Conservation (phyloP, 2,329 filamentous ascomycete species). For the Simplicillium aogashimaense region DNA sequence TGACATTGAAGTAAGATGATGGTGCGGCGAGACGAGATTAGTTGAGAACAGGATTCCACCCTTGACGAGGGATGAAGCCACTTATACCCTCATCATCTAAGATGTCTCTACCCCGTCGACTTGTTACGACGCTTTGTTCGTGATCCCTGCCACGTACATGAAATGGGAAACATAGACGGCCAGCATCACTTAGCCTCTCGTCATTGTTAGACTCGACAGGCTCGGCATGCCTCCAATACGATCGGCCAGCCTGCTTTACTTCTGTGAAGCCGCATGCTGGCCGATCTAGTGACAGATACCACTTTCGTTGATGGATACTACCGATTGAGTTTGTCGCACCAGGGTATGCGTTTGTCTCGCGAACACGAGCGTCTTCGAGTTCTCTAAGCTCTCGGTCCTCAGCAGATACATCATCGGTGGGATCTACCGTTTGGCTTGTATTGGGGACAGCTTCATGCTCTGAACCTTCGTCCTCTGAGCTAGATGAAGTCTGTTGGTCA, state of each 20-base stretch:
- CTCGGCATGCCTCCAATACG: constrained; percentile 5
- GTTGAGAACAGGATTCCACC: constrained; percentile 43
- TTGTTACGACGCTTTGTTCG: constrained; percentile 60
- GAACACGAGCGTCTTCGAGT: constrained; percentile 42
- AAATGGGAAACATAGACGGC: constrained; percentile 42
- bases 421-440: neutral
- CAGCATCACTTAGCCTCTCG: too few species aligned
- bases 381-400: constrained; percentile 32
- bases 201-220: too few species aligned
- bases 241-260: constrained; percentile 13
- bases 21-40: constrained; percentile 9
- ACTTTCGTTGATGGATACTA: constrained; percentile 56
- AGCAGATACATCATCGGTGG: constrained; percentile 15
- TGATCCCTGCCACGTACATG: constrained; percentile 48
- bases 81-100: constrained; percentile 50
- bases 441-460: constrained; percentile 2
- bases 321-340: constrained; percentile 57
- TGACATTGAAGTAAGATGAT: too few species aligned
- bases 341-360: constrained; percentile 53
- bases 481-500: constrained; percentile 13
- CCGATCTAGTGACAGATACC: constrained; percentile 56
- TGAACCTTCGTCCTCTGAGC: constrained; percentile 8
- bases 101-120: constrained; percentile 47
- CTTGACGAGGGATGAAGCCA: constrained; percentile 45
- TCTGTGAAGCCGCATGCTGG: constrained; percentile 45